Base-by-base conservation (phyloP, 2,329 filamentous ascomycete species). In the Phaeophleospora eucalypticola region DNA sequence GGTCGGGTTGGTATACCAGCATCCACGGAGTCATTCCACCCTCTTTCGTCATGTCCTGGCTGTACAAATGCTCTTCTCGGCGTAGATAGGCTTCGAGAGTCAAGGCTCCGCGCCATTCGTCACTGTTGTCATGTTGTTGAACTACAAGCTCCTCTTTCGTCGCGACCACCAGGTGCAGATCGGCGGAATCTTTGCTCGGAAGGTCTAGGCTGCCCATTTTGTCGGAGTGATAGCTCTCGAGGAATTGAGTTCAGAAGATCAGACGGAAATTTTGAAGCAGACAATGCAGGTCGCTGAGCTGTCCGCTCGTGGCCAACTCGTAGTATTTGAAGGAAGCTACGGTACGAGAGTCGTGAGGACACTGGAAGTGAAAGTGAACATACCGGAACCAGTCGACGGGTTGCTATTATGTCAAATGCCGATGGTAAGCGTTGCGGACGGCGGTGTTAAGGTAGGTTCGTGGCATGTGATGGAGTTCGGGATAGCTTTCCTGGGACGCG, bases 21-120 rank as follows among this genome's bases (percentile, higher is more conserved):
- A 82, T 72, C 81, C 81, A 84, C 48, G 72, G 73, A 2, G 76
- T 81, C 45, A 83, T 70, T 2, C 73, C 74, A 21, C 76, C 78
- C 46, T 81, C 70, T 46, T 67, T 71, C 20, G 76, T 79, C 46
- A 82, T 64, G 2, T 69, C 66, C 55, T 80, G 76, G 33, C 69
- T 62, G 33, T 70, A 63, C 4, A 84, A 71, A 38, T 72, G 63
- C 16, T 73, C 65, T 62, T 84, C 81, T 41, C 81, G 77, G 12
- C 72, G 71, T 18, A 83, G 69, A 57, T 84, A 84, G 35, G 76
- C 69, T 19, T 78, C 69, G 2, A 77, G 50, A 10, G 72, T 68
- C 16, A 84, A 65, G 1, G 74, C 71, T 3, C 81, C 81, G 44
- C 74, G 71, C 81, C 81, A 84, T 57, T 76, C 73, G 1, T 64